A percentile compares a stretch with the other conserved stretches of the same genome.
phyloP scores from a whole-genome alignment of 148 eudicot genomes.

The Vaccinium myrtillus region DNA sequence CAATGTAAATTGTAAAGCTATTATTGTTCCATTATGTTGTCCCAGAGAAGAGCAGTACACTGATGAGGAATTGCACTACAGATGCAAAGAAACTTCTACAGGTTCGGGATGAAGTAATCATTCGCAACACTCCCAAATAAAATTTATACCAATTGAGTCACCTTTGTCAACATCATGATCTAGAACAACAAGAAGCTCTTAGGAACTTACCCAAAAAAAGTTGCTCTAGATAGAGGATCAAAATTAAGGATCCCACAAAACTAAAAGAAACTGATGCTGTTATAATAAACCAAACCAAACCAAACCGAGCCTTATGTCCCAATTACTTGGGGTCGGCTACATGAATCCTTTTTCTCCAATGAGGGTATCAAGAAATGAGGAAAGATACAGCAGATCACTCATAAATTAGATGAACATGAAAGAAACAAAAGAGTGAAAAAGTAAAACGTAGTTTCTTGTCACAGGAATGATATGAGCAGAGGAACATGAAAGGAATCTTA shows the following conservation, averaged over 20 bases:
- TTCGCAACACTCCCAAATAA: neutral
- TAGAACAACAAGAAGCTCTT: conserved; percentile 5
- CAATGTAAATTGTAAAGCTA: neutral
- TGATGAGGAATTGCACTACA: neutral
- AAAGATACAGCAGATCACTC: neutral
- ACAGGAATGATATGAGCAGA: neutral
- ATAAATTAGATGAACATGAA: neutral
- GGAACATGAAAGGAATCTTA: neutral
- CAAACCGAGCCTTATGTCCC: no score
- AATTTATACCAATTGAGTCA: neutral
- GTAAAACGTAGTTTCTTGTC: neutral
- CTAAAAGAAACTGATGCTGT: neutral
- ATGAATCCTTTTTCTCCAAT: no score
- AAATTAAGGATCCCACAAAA: conserved; percentile 7
- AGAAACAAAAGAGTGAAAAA: neutral
- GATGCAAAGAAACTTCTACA: neutral
- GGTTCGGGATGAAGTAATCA: neutral
- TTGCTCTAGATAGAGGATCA: conserved; percentile 2
- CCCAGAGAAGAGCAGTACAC: neutral
- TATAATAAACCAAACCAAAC: no score
- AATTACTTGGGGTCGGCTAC: no score
- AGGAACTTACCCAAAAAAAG: neutral
- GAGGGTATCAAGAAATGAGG: neutral
- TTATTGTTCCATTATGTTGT: neutral
- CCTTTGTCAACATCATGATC: neutral